These are phyloP conservation scores for Lodderomyces parapsilosis DNA, from an alignment of 1,139 yeast genomes.

Conservation along the genomic window DNA sequence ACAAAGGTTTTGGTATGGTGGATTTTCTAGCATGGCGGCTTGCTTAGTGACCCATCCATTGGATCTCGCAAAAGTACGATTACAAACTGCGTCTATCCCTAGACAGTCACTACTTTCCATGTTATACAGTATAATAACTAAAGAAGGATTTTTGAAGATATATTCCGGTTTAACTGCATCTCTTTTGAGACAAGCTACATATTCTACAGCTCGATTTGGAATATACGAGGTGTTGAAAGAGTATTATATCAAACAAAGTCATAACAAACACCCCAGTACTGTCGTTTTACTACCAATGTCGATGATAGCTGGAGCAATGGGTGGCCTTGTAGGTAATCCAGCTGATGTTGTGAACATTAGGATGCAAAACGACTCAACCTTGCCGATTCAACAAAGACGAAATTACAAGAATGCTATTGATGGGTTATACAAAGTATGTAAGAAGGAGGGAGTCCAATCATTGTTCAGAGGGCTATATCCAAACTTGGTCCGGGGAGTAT, in stretches of 20 bases:
- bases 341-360: conserved; percentile 85
- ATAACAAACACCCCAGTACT: conserved; percentile 36
- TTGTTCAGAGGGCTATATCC: conserved; percentile 76
- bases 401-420: conserved; percentile 78
- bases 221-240: conserved; percentile 77
- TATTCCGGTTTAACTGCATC: conserved; percentile 85
- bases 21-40: conserved; percentile 68
- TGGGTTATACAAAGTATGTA: conserved; percentile 61
- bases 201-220: conserved; percentile 84
- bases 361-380: conserved; percentile 84
- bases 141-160: conserved; percentile 67
- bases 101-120: conserved; percentile 62
- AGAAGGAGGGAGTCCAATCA: conserved; percentile 60
- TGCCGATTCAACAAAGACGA: conserved; percentile 65
- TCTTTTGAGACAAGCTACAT: conserved; percentile 80
- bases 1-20: conserved; percentile 46
- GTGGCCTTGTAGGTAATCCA: conserved; percentile 86
- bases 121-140: conserved; percentile 55
- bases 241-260: conserved; percentile 34
- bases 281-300: conserved; percentile 66
- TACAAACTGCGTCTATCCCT: conserved; percentile 69
- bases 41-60: conserved; percentile 69
- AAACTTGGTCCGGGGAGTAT: conserved; percentile 73
- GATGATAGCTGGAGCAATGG: conserved; percentile 79
- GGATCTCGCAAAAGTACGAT: conserved; percentile 80